Percentiles rank a stretch among this genome's conserved stretches.
phyloP scores from a whole-genome alignment of 2,329 filamentous ascomycete genomes.

The Pseudocercospora eumusae region DNA sequence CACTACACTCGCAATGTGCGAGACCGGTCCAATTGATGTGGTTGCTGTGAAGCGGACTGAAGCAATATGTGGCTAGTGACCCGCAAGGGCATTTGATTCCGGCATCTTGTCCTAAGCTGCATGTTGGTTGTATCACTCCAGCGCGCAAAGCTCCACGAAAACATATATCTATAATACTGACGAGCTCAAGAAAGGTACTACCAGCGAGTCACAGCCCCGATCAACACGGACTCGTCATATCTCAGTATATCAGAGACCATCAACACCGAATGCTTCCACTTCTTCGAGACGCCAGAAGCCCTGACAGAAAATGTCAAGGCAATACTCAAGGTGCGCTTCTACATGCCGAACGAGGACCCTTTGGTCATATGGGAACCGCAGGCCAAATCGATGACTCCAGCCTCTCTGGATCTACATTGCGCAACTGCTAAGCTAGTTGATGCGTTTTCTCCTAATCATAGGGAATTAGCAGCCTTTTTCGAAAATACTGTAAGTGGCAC shows the following conservation, averaged over 20 bases:
- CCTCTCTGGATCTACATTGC: conserved; percentile 26
- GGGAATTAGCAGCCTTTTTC: conserved; percentile 34
- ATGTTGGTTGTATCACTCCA: not conserved
- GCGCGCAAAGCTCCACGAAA: not conserved
- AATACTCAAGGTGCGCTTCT: conserved; percentile 10
- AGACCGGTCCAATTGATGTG: too few relatives aligned
- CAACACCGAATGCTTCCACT: conserved; percentile 27
- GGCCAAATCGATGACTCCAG: conserved; percentile 31
- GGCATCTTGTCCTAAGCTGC: too few relatives aligned
- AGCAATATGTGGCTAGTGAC: too few relatives aligned
- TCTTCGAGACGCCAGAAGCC: conserved; percentile 32
- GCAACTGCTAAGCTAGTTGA: conserved; percentile 23
- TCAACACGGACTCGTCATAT: conserved; percentile 25
- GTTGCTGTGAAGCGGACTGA: too few relatives aligned
- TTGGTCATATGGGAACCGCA: conserved; percentile 37
- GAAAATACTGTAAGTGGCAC: not conserved
- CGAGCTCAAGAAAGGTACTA: conserved; percentile 24
- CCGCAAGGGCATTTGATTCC: too few relatives aligned
- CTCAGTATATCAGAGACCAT: conserved; percentile 15
- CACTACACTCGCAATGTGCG: too few relatives aligned
- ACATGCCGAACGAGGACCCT: conserved; percentile 8
- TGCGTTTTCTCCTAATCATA: conserved; percentile 38
- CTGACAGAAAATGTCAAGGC: conserved; percentile 17
- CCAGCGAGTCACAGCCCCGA: conserved; percentile 30
- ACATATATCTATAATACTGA: not conserved